Evolutionary conservation across 768 basidiomycete species (phyloP), one percentile per base, ranked within the genome.

Genomic region (Lactarius psammicola): DNA sequence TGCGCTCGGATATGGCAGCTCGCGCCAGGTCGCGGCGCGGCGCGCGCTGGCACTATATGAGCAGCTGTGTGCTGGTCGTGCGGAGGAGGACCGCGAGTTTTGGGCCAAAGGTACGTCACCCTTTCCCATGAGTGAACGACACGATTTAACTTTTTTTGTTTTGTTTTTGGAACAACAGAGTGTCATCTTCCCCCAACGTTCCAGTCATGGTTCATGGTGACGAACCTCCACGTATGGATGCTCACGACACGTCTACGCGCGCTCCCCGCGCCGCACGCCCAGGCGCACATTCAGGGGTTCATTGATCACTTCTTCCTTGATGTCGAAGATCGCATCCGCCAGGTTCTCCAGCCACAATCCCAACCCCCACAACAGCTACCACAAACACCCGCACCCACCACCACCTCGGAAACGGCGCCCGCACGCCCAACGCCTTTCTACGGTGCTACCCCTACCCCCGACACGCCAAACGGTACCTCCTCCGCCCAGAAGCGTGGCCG

Each of bases 251-350:
- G 95, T 28, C 82, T 97, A 11, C 92, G 96, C 26, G 86, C 91
- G 0, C 85, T 98, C 13, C 94, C 88, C 2, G 73, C 78, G 17
- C 81, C 84, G 1, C 81, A 89, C 60, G 91, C 90, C 28, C 78
- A 78, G 69, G 74, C 83, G 66, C 90, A 90, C 78, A 82, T 89
- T 69, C 90, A 95, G 76, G 90, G 82, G 8, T 81, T 98, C 66
- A 82, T 97, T 68, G 94, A 96, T 75, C 94, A 97, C 78, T 97
- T 95, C 79, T 98, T 98, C 81, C 79, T 94, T 69, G 93, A 98
- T 74, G 84, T 93, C 68, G 96, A 98, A 73, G 90, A 92, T 73
- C 89, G 94, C 62, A 86, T 98, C 56, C 88, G 95, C 23, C 78
- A 84, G 6, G 88, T 94, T 51, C 74, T 75, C 53, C 80, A 80